Evolutionary conservation across 129 eudicot species (phyloP).

Genomic region (Lonicera japonica): DNA sequence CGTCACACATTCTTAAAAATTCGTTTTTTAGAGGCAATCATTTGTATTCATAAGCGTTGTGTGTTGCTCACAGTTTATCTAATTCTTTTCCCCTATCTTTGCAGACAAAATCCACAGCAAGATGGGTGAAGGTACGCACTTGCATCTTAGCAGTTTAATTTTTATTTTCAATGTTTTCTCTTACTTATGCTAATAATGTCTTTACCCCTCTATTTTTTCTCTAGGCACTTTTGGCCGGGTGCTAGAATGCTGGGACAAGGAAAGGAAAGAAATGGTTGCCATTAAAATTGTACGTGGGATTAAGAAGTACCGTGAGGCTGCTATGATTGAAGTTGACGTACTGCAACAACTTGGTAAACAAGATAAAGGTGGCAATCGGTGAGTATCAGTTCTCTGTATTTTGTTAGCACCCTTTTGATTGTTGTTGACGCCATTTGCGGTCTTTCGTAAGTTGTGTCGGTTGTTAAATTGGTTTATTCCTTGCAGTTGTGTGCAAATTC

Average conservation of each 20-base stretch:
- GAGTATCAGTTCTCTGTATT: constrained; percentile 20
- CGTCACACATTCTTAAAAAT: neutral
- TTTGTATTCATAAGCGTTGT: neutral
- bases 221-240: constrained; percentile 89
- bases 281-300: constrained; percentile 77
- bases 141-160: neutral
- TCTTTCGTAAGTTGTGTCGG: constrained; percentile 16
- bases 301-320: constrained; percentile 86
- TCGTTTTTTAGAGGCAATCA: neutral
- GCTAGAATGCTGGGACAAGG: constrained; percentile 85
- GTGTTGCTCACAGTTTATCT: constrained; percentile 15
- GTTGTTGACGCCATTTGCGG: constrained; percentile 1
- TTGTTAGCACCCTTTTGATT: neutral
- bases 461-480: constrained; percentile 74
- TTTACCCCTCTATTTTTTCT: neutral
- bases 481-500: constrained; percentile 99
- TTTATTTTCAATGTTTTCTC: neutral
- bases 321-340: constrained; percentile 83
- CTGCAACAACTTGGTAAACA: constrained; percentile 87
- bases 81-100: constrained; percentile 4
- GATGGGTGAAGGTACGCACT: constrained; percentile 75
- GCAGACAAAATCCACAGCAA: constrained; percentile 82
- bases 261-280: constrained; percentile 82
- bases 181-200: neutral
- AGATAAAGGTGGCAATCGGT: constrained; percentile 87